Percentiles rank a stretch among this genome's conserved stretches.
phyloP scores from a whole-genome alignment of 2,329 filamentous ascomycete genomes.

The Aspergillus aculeatus region DNA sequence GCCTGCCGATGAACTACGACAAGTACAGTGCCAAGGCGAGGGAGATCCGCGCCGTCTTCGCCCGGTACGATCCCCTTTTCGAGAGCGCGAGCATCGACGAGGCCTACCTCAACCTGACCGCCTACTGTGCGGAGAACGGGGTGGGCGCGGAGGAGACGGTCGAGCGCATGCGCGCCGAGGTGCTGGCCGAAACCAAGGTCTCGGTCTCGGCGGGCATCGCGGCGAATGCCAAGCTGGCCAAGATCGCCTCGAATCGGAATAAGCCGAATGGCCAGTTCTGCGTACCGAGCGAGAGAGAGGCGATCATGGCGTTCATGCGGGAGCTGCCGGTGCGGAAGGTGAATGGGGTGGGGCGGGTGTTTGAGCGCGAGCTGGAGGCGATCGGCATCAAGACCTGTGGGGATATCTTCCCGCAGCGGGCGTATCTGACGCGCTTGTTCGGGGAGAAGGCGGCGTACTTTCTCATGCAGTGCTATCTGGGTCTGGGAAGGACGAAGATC shows the following conservation, averaged over 20 bases:
- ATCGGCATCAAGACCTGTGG: conserved; percentile 86
- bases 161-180: conserved; percentile 71
- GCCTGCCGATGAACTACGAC: conserved; percentile 79
- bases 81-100: conserved; percentile 95
- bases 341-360: conserved; percentile 90
- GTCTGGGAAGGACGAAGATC: conserved; percentile 79
- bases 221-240: conserved; percentile 87
- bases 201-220: conserved; percentile 94
- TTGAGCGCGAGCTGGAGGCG: conserved; percentile 85
- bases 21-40: conserved; percentile 90
- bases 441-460: conserved; percentile 91
- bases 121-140: conserved; percentile 70
- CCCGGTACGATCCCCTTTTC: conserved; percentile 84
- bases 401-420: conserved; percentile 76
- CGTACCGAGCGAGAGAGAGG: conserved; percentile 67
- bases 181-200: conserved; percentile 73
- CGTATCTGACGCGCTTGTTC: conserved; percentile 73
- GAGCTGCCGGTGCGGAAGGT: conserved; percentile 83
- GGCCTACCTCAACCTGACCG: conserved; percentile 91
- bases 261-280: conserved; percentile 93
- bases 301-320: conserved; percentile 83
- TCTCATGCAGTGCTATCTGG: conserved; percentile 77
- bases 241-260: conserved; percentile 93
- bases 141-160: conserved; percentile 72
- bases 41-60: conserved; percentile 78